Base-by-base conservation (phyloP, 192 early-diverging fungal species). In the Coemansia sp. region DNA sequence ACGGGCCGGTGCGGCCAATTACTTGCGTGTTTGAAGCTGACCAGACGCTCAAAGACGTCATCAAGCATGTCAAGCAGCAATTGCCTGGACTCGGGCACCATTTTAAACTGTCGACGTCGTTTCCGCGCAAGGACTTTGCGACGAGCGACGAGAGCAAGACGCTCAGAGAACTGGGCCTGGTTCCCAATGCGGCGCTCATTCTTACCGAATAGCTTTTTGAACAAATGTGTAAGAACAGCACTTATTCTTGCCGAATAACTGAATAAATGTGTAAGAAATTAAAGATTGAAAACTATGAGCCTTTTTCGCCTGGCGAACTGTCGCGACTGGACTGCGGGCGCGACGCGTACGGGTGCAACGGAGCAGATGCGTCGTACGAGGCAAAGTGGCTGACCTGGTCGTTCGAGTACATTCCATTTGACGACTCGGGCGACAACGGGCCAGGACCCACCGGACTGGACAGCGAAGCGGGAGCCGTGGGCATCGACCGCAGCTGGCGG, bases 121-220 rank as follows among this genome's bases (percentile, higher is more conserved):
- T 90, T 67, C 88, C 89, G 5, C 82, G 89, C 15, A 85, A 88
- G 47, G 78, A 85, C 45, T 82, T 91, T 55, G 79, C 72, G 11
- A 57, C 69, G 10, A 66, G 76, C 25, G 76, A 89, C 32, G 76
- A 82, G 45, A 49, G 67, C 10, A 81, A 86, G 66, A 85, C 87
- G 11, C 69, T 92, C 27, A 82, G 83, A 65, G 87, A 91, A 49
- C 76, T 92, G 2, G 82, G 80, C 12, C 77, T 92, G 21, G 85
- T 77, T 12, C 90, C 90, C 8, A 83, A 78, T 49, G 87, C 89
- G 0, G 87, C 86, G 0, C 70, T 92, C 35, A 80, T 85, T 11
- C 62, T 83, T 45, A 69, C 67, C n/a, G 63, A 73, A 55, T 76
- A 53, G n/a, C 29, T 32, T 32, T 32, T 32, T 32, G 29, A 32